Base-by-base conservation (phyloP, 306 rosid genomes). In the Phaseolus lunatus region DNA sequence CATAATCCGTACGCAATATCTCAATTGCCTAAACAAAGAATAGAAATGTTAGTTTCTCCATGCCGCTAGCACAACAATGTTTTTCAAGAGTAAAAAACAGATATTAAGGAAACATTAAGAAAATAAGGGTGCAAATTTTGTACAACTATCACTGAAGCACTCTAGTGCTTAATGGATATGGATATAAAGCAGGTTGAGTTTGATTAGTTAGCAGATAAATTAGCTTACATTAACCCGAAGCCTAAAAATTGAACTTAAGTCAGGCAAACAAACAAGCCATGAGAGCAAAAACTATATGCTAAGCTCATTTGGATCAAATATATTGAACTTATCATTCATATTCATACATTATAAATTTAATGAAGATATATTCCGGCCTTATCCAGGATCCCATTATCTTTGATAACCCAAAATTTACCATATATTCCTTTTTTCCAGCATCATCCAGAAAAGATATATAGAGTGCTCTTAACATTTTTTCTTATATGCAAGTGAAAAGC, bases 1-100 rank as follows among this genome's bases (percentile, higher is more conserved):
- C 97, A 79, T 92, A 92, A 61, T 92, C 99, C 44, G 84, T 76
- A 84, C 87, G 91, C 80, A 96, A 85, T 85, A 96, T 91, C 80
- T 89, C 87, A 81, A 92, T 87, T 61, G 87, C 97, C 99, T 96
- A 81, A 66, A 88, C 80, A 80, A 63, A 76, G 23, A 73, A 65
- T 33, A 52, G 14, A 56, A 33, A 74, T 48, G 61, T 89, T 50
- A 86, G 77, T 43, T 76, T 72, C 75, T 70, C 81, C 72, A 70
- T 68, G 80, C 65, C 79, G 78, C 24, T 69, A 35, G 27, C 31
- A 71, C 43, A 63, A n/a, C 22, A 33, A 53, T 70, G 1, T 61
- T 70, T 70, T 24, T 23, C 76, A 78, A 15, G 22, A 68, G 20
- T 44, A 61, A 69, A 41, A 44, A 75, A 54, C 71, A 31, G 3